Percentiles rank a stretch among this genome's conserved stretches.
These are phyloP conservation scores for Solanum chiquidenum DNA, from an alignment of 257 asterid species.

Conservation along the genomic window DNA sequence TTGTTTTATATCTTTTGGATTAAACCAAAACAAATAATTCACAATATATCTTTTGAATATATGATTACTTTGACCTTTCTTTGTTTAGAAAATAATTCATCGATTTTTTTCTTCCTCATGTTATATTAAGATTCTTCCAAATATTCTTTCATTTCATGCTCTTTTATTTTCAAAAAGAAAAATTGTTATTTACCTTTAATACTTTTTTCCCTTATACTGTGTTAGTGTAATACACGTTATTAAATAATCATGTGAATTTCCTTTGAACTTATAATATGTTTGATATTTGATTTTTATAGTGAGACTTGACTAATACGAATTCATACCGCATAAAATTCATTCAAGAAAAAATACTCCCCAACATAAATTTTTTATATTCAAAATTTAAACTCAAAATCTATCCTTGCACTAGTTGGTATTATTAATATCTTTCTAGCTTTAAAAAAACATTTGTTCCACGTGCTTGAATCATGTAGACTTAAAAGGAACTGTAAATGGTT, in stretches of 20 bases:
- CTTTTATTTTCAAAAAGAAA: neutral
- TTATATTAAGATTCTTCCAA: neutral
- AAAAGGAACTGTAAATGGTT: neutral
- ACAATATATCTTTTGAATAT: neutral
- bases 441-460: neutral
- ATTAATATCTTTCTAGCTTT: neutral
- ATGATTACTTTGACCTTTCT: neutral
- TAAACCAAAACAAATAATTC: neutral
- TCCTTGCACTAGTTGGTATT: neutral
- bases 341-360: rapidly evolving
- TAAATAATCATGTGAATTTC: neutral
- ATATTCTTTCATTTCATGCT: neutral
- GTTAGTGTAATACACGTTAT: neutral
- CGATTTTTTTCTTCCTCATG: neutral
- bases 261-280: neutral
- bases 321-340: neutral
- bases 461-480: neutral
- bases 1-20: neutral
- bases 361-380: rapidly evolving
- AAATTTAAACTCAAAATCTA: neutral
- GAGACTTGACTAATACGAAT: neutral
- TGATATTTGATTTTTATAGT: neutral
- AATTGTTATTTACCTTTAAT: neutral
- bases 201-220: neutral
- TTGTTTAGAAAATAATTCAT: neutral